Evolutionary conservation across 2,329 filamentous ascomycete species (phyloP).

Genomic region (Zymoseptoria crescenta): DNA sequence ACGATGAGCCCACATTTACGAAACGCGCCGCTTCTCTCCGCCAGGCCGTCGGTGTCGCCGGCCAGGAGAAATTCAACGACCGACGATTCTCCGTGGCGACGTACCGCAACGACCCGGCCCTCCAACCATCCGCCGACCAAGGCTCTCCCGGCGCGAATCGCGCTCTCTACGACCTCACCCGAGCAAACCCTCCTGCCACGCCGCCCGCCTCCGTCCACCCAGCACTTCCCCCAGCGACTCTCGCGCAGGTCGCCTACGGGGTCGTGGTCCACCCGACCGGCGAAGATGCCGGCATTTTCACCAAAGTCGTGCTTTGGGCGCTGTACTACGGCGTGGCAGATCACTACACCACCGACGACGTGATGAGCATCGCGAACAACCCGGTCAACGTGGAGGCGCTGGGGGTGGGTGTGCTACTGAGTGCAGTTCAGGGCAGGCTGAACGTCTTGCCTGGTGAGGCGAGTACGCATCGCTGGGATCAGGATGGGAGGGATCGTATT

Average conservation of each 20-base stretch:
- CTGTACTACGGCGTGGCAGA: background rate
- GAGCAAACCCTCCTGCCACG: background rate
- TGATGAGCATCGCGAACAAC: background rate
- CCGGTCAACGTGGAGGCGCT: background rate
- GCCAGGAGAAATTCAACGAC: background rate
- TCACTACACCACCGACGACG: background rate
- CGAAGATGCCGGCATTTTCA: conserved; percentile 6
- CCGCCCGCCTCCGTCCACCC: background rate
- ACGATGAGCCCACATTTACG: no score
- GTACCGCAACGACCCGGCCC: background rate
- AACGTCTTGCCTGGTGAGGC: background rate
- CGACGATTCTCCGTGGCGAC: background rate
- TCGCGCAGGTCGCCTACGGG: conserved; percentile 3
- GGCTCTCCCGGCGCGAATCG: background rate
- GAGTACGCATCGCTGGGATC: background rate
- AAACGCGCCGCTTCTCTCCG: no score
- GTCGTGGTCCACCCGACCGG: conserved; percentile 6
- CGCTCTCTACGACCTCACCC: background rate
- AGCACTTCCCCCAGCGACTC: background rate
- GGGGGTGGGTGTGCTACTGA: no score
- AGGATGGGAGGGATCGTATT: background rate
- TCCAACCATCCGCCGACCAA: background rate
- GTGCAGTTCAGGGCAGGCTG: background rate
- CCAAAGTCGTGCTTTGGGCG: conserved; percentile 4
- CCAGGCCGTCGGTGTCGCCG: background rate